Conservation (phyloP, 2,329 filamentous ascomycete genomes). For the Calycina marina region DNA sequence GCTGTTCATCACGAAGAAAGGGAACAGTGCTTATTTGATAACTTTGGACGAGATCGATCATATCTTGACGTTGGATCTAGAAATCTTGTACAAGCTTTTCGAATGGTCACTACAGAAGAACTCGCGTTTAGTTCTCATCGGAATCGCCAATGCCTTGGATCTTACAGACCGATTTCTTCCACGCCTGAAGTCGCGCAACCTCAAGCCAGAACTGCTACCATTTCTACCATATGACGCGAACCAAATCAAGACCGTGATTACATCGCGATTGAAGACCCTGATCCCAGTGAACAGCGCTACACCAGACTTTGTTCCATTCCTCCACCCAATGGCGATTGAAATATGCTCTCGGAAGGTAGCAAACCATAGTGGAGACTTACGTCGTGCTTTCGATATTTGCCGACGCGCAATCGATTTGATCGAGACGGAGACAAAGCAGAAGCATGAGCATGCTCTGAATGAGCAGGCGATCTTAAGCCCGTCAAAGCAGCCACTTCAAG, state of each 20-base stretch:
- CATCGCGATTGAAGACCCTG: constrained; percentile 63
- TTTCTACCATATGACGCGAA: constrained; percentile 83
- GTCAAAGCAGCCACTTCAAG: constrained; percentile 62
- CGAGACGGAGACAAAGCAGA: constrained; percentile 67
- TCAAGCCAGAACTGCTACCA: constrained; percentile 78
- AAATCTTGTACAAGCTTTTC: constrained; percentile 85
- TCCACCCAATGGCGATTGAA: constrained; percentile 87
- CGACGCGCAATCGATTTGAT: constrained; percentile 78
- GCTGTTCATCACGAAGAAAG: constrained; percentile 51
- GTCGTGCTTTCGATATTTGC: constrained; percentile 91
- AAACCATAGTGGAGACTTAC: constrained; percentile 82
- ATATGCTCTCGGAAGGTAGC: constrained; percentile 91
- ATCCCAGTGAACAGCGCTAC: constrained; percentile 40
- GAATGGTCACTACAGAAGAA: constrained; percentile 81
- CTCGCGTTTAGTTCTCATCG: constrained; percentile 71
- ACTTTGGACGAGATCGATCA: constrained; percentile 93
- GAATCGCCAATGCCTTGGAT: constrained; percentile 92
- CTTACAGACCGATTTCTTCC: constrained; percentile 90
- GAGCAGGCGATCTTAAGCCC: constrained; percentile 44
- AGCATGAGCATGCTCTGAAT: constrained; percentile 48
- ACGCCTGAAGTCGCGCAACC: constrained; percentile 78
- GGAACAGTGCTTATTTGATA: constrained; percentile 55
- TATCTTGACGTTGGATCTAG: constrained; percentile 74
- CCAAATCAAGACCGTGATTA: constrained; percentile 82
- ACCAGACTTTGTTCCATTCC: constrained; percentile 60